Conservation (phyloP, 1,139 yeast genomes). For the Taphrina confusa region DNA sequence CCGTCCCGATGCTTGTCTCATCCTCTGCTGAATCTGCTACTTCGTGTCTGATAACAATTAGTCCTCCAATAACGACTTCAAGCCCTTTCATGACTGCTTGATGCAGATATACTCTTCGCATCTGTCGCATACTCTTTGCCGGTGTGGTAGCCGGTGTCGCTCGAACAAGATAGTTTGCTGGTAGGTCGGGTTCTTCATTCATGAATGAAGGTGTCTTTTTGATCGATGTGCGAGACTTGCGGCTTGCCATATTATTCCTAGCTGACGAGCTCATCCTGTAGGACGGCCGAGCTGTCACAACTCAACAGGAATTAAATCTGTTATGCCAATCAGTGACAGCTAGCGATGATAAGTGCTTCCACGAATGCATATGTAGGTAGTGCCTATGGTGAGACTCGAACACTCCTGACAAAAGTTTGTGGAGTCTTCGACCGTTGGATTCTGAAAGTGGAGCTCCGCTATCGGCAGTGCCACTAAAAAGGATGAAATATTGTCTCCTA, state of each 20-base stretch:
- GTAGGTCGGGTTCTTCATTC: slow-evolving; percentile 5
- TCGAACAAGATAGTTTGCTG: slow-evolving; percentile 6
- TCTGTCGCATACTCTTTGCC: slow-evolving; percentile 20
- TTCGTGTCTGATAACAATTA: slow-evolving; percentile 28
- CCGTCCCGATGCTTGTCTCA: slow-evolving; percentile 24
- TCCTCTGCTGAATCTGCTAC: slow-evolving; percentile 18
- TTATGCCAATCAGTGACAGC: too few relatives aligned
- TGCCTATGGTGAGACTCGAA: too few relatives aligned
- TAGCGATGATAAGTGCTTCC: too few relatives aligned
- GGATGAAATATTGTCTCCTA: too few relatives aligned
- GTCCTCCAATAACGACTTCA: slow-evolving; percentile 14
- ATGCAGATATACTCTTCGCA: slow-evolving; percentile 26
- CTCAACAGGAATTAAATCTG: too few relatives aligned
- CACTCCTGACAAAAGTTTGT: too few relatives aligned
- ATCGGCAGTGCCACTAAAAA: too few relatives aligned
- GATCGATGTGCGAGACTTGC: slow-evolving; percentile 3
- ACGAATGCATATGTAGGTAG: too few relatives aligned
- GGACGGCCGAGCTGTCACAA: too few relatives aligned
- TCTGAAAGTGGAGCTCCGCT: too few relatives aligned
- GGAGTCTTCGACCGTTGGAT: too few relatives aligned
- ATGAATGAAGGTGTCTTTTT: background rate
- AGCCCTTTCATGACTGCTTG: slow-evolving; percentile 26
- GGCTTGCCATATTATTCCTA: slow-evolving; percentile 10
- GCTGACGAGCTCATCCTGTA: slow-evolving; percentile 24
- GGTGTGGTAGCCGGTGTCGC: slow-evolving; percentile 9